Evolutionary conservation across 345 rosid species (phyloP).

Genomic region (Erucastrum elatum): DNA sequence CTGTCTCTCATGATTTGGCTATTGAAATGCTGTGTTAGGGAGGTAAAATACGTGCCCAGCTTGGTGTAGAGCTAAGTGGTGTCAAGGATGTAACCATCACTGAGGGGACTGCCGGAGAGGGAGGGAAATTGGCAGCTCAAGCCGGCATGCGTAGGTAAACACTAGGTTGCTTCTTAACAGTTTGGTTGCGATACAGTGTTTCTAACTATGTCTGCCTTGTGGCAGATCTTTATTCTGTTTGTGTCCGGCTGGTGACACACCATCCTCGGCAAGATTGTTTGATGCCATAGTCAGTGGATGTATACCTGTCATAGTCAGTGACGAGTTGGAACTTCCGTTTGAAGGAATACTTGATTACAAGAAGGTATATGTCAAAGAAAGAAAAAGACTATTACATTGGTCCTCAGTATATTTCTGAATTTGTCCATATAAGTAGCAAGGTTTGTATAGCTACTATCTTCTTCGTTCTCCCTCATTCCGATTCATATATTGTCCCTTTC

Average conservation of each 20-base stretch:
- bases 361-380: conserved; percentile 51
- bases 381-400: not conserved
- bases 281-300: conserved; percentile 98
- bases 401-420: not conserved
- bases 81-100: conserved; percentile 57
- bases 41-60: conserved; percentile 88
- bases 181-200: not conserved
- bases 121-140: conserved; percentile 83
- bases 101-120: conserved; percentile 87
- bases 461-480: not conserved
- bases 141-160: conserved; percentile 83
- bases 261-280: conserved; percentile 93
- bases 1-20: conserved; percentile 14
- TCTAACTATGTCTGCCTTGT: conserved; percentile 25
- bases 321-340: conserved; percentile 91
- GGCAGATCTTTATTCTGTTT: conserved; percentile 85
- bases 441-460: not conserved
- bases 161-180: not conserved
- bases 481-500: conserved; percentile 28
- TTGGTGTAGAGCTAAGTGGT: conserved; percentile 66
- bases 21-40: conserved; percentile 52
- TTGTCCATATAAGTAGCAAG: not conserved
- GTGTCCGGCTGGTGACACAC: conserved; percentile 97
- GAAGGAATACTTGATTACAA: conserved; percentile 91
- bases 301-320: conserved; percentile 91